phyloP scores from a whole-genome alignment of 106 monocot genomes.

The Dendrobium huoshanense region DNA sequence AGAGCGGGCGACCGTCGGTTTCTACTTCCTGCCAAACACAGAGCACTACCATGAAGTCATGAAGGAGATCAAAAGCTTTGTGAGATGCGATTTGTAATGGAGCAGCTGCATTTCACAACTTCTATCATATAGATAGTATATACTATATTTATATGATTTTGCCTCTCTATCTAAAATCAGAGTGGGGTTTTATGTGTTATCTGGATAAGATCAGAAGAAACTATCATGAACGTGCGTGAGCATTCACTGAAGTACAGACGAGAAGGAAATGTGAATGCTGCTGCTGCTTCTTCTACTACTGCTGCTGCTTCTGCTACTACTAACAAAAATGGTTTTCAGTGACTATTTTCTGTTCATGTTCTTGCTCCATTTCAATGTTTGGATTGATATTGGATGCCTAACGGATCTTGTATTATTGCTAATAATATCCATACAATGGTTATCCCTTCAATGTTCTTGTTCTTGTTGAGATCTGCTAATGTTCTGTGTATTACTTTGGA shows the following conservation, averaged over 20 bases:
- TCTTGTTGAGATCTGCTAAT: too few relatives aligned
- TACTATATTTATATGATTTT: neutral
- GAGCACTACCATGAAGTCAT: slow-evolving; percentile 74
- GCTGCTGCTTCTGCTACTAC: neutral
- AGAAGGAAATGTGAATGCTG: neutral
- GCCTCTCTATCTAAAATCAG: neutral
- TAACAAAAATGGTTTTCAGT: slow-evolving; percentile 6
- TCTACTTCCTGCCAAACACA: slow-evolving; percentile 86
- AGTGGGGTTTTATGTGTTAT: neutral
- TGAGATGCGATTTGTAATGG: slow-evolving; percentile 24
- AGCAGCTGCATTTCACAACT: neutral
- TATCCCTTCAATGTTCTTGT: neutral
- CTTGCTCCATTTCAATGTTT: neutral
- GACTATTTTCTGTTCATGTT: neutral
- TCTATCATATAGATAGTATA: neutral
- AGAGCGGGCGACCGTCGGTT: slow-evolving; percentile 75
- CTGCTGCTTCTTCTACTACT: neutral
- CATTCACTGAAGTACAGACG: neutral
- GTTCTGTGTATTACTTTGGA: too few relatives aligned
- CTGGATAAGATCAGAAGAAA: neutral
- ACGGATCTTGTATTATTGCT: neutral
- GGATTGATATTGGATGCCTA: neutral
- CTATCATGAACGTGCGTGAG: neutral
- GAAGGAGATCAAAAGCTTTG: slow-evolving; percentile 73
- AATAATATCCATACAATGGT: neutral